phyloP scores from a whole-genome alignment of 2,329 filamentous ascomycete genomes.

The Phyllosticta ampelicida region DNA sequence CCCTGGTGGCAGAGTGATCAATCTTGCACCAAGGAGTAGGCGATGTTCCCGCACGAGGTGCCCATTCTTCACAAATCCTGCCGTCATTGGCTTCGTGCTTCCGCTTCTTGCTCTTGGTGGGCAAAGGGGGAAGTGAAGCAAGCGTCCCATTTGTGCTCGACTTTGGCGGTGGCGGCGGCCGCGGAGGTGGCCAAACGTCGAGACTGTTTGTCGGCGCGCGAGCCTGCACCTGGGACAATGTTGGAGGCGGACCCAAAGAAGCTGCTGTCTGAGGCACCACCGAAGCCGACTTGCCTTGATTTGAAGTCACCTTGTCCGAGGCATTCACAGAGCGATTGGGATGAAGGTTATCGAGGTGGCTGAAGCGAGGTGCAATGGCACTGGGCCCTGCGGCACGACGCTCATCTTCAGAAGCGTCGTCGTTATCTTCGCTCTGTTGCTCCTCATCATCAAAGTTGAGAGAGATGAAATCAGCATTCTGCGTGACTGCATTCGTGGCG shows the following conservation, averaged over 20 bases:
- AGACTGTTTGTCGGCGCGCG: slow-evolving; percentile 3
- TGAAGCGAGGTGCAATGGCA: slow-evolving; percentile 16
- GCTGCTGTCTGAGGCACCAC: background rate
- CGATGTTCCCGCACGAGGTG: slow-evolving; percentile 22
- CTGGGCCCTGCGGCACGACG: background rate
- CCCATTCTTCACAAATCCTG: slow-evolving; percentile 35
- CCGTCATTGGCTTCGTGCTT: slow-evolving; percentile 40
- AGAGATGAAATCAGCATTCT: slow-evolving; percentile 77
- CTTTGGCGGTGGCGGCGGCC: background rate
- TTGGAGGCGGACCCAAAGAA: slow-evolving; percentile 6
- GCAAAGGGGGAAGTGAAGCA: slow-evolving; percentile 1
- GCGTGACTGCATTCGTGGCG: slow-evolving; percentile 36
- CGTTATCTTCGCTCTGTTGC: background rate
- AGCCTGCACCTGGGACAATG: background rate
- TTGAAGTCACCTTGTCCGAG: background rate
- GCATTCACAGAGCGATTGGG: slow-evolving; percentile 11
- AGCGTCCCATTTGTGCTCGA: background rate
- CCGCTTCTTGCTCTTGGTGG: slow-evolving; percentile 55
- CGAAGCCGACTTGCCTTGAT: background rate
- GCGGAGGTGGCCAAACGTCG: slow-evolving; percentile 15
- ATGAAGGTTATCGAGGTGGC: slow-evolving; percentile 23
- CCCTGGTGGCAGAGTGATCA: slow-evolving; percentile 44
- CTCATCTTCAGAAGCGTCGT: background rate
- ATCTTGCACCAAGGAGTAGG: slow-evolving; percentile 52
- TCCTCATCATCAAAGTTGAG: slow-evolving; percentile 57